Evolutionary conservation across 306 rosid species (phyloP).

Genomic region (Trifolium repens): DNA sequence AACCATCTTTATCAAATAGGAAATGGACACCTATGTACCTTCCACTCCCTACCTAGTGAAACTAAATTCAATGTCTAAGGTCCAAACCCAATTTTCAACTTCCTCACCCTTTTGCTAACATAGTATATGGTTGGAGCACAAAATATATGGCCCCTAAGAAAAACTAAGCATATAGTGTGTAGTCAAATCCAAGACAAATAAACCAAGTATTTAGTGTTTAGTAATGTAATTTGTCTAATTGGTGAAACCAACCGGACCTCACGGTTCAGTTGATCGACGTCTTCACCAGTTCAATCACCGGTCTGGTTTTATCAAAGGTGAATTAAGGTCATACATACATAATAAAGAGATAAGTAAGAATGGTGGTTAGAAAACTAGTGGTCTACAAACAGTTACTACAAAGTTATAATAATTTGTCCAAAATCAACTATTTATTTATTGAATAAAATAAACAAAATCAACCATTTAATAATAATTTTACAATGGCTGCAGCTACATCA

Average conservation of each 20-base stretch:
- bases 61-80: too few species aligned
- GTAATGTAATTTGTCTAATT: too few species aligned
- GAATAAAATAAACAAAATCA: constrained; percentile 40
- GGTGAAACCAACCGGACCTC: background rate
- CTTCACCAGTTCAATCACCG: background rate
- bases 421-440: background rate
- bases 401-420: background rate
- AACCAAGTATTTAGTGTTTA: too few species aligned
- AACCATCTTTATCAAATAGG: constrained; percentile 36
- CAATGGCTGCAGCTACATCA: constrained; percentile 67
- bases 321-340: background rate
- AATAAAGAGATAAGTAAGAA: background rate
- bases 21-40: constrained; percentile 37
- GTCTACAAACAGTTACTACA: background rate
- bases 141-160: too few species aligned
- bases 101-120: too few species aligned
- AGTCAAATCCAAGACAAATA: too few species aligned
- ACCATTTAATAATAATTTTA: constrained; percentile 51
- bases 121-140: too few species aligned
- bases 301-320: background rate
- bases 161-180: too few species aligned
- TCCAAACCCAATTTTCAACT: too few species aligned
- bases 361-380: background rate
- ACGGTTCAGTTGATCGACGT: background rate
- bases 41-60: background rate